Percentiles rank a stretch among this genome's conserved stretches.
Conservation (phyloP, 1,139 yeast genomes). For the Sugiyamaella sp. region DNA sequence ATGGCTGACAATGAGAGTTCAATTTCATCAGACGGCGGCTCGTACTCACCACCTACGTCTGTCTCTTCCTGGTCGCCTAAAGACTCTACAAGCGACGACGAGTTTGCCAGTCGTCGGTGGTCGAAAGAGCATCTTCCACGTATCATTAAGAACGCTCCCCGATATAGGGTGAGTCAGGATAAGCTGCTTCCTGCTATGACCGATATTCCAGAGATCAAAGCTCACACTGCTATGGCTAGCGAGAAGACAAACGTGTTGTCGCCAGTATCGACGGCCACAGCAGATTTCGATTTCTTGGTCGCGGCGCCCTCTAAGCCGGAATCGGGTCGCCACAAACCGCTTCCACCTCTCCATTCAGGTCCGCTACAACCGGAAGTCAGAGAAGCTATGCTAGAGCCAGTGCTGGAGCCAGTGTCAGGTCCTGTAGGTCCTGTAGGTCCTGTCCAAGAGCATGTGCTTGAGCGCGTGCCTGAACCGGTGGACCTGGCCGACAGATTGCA, state of each 20-base stretch:
- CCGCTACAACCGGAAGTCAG: no score
- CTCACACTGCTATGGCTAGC: background rate
- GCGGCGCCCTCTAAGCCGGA: constrained; percentile 2
- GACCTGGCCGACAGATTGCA: constrained; percentile 9
- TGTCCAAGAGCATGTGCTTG: no score
- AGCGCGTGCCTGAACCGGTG: no score
- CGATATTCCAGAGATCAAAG: background rate
- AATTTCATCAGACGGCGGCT: constrained; percentile 15
- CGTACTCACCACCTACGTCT: constrained; percentile 22
- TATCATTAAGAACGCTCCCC: constrained; percentile 18
- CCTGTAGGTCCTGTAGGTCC: no score
- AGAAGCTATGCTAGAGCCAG: no score
- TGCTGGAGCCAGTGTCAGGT: no score
- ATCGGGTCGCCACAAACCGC: background rate
- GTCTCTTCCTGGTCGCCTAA: constrained; percentile 27
- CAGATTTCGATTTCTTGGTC: constrained; percentile 19
- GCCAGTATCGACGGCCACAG: background rate
- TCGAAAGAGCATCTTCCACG: constrained; percentile 19
- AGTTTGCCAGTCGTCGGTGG: constrained; percentile 22
- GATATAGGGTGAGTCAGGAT: constrained; percentile 5
- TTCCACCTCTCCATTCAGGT: background rate
- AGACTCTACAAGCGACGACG: constrained; percentile 19
- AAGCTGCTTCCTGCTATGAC: constrained; percentile 7
- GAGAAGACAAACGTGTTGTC: background rate
- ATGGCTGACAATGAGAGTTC: constrained; percentile 16